Conservation (phyloP, 441 rosid species). For the Pelargonium cotyledonis region DNA sequence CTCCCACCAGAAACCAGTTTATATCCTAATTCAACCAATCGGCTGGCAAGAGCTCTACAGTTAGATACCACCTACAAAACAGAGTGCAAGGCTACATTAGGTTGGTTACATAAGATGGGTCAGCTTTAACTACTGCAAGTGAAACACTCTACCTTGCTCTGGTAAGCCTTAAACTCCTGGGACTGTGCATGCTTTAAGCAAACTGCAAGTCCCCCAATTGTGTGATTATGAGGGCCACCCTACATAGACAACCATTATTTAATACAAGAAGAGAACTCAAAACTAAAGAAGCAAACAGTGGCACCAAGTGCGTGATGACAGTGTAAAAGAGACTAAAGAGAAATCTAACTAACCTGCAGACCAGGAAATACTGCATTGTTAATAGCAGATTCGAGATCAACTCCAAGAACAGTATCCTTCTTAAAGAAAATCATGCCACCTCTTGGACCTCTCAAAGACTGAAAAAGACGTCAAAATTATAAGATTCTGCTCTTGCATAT, state of each 20-base stretch:
- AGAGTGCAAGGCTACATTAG: neutral
- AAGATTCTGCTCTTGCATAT: neutral
- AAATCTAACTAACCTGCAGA: slow-evolving; percentile 50
- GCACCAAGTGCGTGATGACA: no score
- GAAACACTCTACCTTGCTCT: slow-evolving; percentile 46
- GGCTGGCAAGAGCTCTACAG: slow-evolving; percentile 63
- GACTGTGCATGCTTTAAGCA: slow-evolving; percentile 81
- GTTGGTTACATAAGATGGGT: neutral
- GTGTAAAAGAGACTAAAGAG: neutral
- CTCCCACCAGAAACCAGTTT: slow-evolving; percentile 85
- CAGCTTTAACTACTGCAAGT: slow-evolving; percentile 5
- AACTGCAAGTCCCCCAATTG: slow-evolving; percentile 84
- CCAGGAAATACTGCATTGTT: slow-evolving; percentile 95
- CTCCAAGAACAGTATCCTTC: slow-evolving; percentile 68
- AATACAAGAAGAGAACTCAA: neutral
- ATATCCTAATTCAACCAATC: slow-evolving; percentile 65
- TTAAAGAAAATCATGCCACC: slow-evolving; percentile 96
- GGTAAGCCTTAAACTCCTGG: slow-evolving; percentile 61
- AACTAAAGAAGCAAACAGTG: no score
- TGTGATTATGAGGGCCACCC: slow-evolving; percentile 99
- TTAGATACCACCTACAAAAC: slow-evolving; percentile 61
- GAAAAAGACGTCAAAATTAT: neutral
- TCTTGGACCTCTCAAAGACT: slow-evolving; percentile 97
- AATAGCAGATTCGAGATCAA: slow-evolving; percentile 71
- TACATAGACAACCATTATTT: slow-evolving; percentile 20